Evolutionary conservation across 2,329 filamentous ascomycete species (phyloP), one percentile per base, ranked within the genome.

Genomic region (Cylindrodendrum hubeiense): DNA sequence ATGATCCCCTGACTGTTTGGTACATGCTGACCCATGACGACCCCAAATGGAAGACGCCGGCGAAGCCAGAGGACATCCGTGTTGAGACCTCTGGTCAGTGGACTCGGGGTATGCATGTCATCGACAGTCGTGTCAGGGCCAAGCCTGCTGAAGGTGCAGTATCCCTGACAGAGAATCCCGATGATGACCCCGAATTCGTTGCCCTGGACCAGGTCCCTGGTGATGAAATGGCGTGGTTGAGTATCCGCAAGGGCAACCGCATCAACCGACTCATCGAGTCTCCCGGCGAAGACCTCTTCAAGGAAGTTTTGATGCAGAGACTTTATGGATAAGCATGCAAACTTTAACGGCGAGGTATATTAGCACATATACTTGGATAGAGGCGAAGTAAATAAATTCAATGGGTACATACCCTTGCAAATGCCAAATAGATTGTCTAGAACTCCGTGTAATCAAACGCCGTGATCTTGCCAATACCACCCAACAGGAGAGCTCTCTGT

Each of bases 71-170:
- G 79, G 96, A 99, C 77, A 91, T 99, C 60, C 87, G 96, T 21
- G 85, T 99, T 43, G 96, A 99, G 81, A 97, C 94, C 0, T 83
- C 88, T 3, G 96, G 95, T 2, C 96, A 98, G 82, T 99, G 96
- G 96, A 97, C 95, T 49, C 86, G 93, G 61, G 95, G 96, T 1
- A 95, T 96, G 90, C 95, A 94, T 75, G 86, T 98, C 33, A 84
- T 94, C 43, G 96, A 99, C 83, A 86, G 89, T 37, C 87, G 96
- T 47, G 80, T 82, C 39, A 81, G 89, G 58, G 83, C 81, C 67
- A 88, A 89, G 75, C 84, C 83, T 6, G 85, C 80, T 12, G 82
- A 83, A 66, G 73, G 78, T 12, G 77, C 79, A 47, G 74, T 81
- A 30, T 74, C 79, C 50, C 69, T 82, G 73, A 77, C 84, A 67